A percentile compares a stretch with the other conserved stretches of the same genome.
phyloP scores from a whole-genome alignment of 2,329 filamentous ascomycete genomes.

The Hymenotorrendiella dingleyae region DNA sequence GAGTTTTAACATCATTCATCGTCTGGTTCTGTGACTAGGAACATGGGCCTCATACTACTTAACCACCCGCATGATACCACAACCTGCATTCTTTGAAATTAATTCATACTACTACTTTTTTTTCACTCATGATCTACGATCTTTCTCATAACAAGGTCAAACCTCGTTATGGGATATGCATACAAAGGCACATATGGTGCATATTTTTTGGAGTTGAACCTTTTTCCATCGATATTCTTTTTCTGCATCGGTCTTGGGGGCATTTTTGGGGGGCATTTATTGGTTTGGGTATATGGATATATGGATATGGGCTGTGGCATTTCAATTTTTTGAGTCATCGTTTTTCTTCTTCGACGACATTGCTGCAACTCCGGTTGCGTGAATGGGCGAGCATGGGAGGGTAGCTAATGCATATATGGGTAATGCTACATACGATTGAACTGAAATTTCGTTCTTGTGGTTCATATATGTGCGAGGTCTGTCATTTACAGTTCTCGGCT shows the following conservation, averaged over 20 bases:
- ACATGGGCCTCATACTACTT: no score
- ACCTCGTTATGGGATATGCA: no score
- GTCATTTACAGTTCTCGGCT: no score
- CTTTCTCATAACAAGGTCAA: not conserved
- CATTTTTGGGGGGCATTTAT: no score
- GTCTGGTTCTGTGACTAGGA: not conserved
- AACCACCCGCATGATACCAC: constrained; percentile 8
- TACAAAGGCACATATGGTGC: not conserved
- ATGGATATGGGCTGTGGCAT: not conserved
- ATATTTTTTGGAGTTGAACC: not conserved
- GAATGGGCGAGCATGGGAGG: not conserved
- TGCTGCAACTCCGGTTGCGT: not conserved
- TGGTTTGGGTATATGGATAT: not conserved
- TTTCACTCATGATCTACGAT: constrained; percentile 1
- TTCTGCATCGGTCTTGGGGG: not conserved
- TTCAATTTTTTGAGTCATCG: not conserved
- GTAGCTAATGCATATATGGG: not conserved
- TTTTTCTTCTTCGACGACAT: not conserved
- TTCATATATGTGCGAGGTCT: no score
- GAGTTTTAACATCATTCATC: not conserved
- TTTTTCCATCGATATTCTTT: not conserved
- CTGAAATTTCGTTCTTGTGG: no score
- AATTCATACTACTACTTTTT: not conserved
- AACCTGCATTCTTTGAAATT: not conserved
- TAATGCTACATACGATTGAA: not conserved